A percentile compares a stretch with the other conserved stretches of the same genome.
Conservation (phyloP, 106 monocot species). For the Allium fistulosum region DNA sequence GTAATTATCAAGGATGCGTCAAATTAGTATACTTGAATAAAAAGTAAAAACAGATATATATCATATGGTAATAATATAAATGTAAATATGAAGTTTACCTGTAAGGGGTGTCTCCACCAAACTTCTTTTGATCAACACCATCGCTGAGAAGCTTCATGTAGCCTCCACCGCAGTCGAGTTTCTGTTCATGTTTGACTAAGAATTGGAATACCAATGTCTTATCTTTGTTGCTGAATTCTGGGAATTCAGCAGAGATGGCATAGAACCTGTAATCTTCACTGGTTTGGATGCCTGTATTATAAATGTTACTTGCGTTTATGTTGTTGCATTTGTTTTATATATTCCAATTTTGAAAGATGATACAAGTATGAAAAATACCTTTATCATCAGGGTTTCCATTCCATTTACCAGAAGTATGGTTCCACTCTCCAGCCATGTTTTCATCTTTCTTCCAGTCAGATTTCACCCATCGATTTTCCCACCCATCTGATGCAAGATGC, state of each 20-base stretch:
- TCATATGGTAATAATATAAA: background rate
- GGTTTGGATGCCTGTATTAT: slow-evolving; percentile 23
- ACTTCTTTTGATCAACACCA: slow-evolving; percentile 29
- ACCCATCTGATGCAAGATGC: slow-evolving; percentile 40
- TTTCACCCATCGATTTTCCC: slow-evolving; percentile 77
- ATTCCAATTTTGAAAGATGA: background rate
- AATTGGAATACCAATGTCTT: slow-evolving; percentile 30
- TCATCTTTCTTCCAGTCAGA: slow-evolving; percentile 95
- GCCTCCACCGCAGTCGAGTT: slow-evolving; percentile 30
- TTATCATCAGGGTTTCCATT: slow-evolving; percentile 58
- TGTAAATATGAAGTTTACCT: slow-evolving; percentile 2
- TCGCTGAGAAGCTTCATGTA: slow-evolving; percentile 27
- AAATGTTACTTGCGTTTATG: background rate
- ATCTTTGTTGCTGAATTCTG: slow-evolving; percentile 27
- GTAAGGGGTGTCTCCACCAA: slow-evolving; percentile 28
- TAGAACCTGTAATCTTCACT: slow-evolving; percentile 29
- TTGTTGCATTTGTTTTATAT: too few relatives aligned
- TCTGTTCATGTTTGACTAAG: slow-evolving; percentile 31
- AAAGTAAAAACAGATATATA: background rate
- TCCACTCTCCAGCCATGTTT: slow-evolving; percentile 71
- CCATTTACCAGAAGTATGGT: slow-evolving; percentile 83
- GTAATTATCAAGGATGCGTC: slow-evolving; percentile 4
- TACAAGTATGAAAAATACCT: slow-evolving; percentile 24
- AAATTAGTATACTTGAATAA: background rate
- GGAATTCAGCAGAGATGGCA: slow-evolving; percentile 28